phyloP scores from a whole-genome alignment of 352 stramenopile species.

The Phytophthora constricta region DNA sequence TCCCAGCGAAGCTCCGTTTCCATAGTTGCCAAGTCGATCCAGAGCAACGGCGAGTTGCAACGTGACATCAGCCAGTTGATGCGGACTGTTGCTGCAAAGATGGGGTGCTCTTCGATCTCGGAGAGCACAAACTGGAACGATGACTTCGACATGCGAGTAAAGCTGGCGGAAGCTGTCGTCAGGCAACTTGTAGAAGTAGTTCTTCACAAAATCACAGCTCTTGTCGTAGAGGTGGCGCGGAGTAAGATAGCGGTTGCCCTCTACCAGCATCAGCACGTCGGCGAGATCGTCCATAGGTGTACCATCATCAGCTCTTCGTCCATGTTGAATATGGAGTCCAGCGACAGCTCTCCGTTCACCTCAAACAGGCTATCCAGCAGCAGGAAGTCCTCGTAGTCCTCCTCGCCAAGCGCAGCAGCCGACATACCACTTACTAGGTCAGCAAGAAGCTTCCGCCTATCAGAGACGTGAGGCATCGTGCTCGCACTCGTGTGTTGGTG shows the following conservation, averaged over 20 bases:
- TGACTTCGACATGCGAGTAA: background rate
- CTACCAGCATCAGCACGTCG: conserved; percentile 17
- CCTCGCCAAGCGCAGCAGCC: background rate
- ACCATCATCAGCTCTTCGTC: background rate
- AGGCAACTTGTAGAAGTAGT: background rate
- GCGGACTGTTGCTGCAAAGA: background rate
- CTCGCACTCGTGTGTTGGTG: too few relatives aligned
- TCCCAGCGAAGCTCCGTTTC: background rate
- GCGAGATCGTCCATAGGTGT: background rate
- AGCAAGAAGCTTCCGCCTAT: conserved; percentile 1
- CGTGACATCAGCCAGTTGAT: background rate
- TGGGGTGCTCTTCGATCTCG: background rate
- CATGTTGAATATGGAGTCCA: background rate
- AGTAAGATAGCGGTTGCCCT: conserved; percentile 22
- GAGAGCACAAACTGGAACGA: background rate
- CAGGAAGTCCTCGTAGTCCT: conserved; percentile 6
- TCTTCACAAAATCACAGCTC: background rate
- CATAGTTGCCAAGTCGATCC: conserved; percentile 2
- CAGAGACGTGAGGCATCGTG: conserved; percentile 5
- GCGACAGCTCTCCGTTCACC: background rate
- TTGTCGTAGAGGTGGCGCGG: conserved; percentile 20
- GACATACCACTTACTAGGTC: conserved; percentile 3
- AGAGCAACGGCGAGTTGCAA: background rate
- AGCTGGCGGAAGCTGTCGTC: background rate
- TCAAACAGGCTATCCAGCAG: conserved; percentile 8